Conservation (phyloP, 345 rosid genomes). For the Eucalyptus pumila region DNA sequence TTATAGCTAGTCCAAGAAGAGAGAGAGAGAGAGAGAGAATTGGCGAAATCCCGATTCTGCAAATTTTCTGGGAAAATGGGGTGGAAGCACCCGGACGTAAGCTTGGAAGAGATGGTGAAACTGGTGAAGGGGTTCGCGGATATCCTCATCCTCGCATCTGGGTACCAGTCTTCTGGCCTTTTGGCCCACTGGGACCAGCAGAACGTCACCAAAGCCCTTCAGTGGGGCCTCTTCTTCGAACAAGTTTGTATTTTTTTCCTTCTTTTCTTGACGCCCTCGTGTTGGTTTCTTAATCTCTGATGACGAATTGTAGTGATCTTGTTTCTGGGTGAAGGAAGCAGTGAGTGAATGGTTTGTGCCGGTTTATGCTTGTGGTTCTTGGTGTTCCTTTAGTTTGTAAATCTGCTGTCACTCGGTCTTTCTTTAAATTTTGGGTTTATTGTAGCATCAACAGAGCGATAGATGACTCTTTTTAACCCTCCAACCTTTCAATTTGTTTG, state of each 20-base stretch:
- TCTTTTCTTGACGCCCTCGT: not conserved
- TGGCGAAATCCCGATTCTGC: not conserved
- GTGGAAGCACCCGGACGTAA: conserved; percentile 57
- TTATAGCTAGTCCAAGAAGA: not conserved
- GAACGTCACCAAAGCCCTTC: conserved; percentile 49
- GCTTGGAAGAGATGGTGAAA: conserved; percentile 42
- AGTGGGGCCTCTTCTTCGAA: conserved; percentile 75
- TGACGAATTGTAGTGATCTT: not conserved
- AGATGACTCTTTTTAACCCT: not conserved
- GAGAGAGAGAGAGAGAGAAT: not conserved
- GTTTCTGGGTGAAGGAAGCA: not conserved
- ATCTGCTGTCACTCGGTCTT: not conserved
- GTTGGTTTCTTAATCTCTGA: not conserved
- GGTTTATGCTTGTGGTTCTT: not conserved
- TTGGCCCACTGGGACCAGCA: conserved; percentile 56
- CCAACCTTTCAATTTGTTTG: not conserved
- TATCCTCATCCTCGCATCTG: conserved; percentile 63
- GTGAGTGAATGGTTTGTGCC: not conserved
- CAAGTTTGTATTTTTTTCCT: conserved; percentile 11
- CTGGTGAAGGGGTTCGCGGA: conserved; percentile 69
- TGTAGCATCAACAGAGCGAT: not conserved
- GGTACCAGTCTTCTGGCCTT: conserved; percentile 67
- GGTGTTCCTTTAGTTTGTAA: not conserved
- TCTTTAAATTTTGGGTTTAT: not conserved
- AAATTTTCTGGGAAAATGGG: conserved; percentile 17